Evolutionary conservation across 2,329 filamentous ascomycete species (phyloP).

Genomic region (Trichoderma semiorbis): DNA sequence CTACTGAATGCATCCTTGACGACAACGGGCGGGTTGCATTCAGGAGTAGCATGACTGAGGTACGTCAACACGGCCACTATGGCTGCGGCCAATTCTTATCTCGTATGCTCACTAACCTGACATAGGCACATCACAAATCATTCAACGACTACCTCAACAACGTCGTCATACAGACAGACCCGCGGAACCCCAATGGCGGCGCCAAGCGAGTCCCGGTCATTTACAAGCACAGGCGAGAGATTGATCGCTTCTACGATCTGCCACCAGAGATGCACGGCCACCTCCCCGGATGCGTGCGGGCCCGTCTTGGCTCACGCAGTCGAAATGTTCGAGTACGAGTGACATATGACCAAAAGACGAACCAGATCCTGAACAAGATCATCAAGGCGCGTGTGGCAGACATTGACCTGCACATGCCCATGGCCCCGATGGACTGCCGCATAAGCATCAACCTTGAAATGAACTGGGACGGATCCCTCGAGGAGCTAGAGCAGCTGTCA

Average conservation of each 20-base stretch:
- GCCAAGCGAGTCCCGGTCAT: constrained; percentile 59
- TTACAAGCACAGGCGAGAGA: constrained; percentile 79
- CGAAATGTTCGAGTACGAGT: constrained; percentile 54
- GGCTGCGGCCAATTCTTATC: neutral
- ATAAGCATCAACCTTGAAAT: constrained; percentile 95
- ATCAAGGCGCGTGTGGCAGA: constrained; percentile 88
- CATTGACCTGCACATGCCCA: constrained; percentile 80
- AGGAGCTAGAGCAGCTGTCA: constrained; percentile 47
- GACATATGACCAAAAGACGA: constrained; percentile 70
- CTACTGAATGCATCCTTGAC: constrained; percentile 67
- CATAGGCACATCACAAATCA: constrained; percentile 70
- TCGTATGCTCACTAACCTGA: constrained; percentile 21
- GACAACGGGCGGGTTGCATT: constrained; percentile 64
- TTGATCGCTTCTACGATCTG: constrained; percentile 80
- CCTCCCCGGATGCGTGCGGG: constrained; percentile 62
- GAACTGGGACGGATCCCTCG: constrained; percentile 68
- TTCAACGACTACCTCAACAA: constrained; percentile 85
- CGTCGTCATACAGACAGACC: constrained; percentile 56
- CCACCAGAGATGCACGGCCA: constrained; percentile 54
- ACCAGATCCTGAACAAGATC: constrained; percentile 72
- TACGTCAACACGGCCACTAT: constrained; percentile 40
- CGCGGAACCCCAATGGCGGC: constrained; percentile 46
- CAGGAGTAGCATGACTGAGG: constrained; percentile 85
- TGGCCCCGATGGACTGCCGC: constrained; percentile 78
- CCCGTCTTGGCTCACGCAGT: constrained; percentile 51